phyloP scores from a whole-genome alignment of 805 yeast genomes.

The Candida suzukii region DNA sequence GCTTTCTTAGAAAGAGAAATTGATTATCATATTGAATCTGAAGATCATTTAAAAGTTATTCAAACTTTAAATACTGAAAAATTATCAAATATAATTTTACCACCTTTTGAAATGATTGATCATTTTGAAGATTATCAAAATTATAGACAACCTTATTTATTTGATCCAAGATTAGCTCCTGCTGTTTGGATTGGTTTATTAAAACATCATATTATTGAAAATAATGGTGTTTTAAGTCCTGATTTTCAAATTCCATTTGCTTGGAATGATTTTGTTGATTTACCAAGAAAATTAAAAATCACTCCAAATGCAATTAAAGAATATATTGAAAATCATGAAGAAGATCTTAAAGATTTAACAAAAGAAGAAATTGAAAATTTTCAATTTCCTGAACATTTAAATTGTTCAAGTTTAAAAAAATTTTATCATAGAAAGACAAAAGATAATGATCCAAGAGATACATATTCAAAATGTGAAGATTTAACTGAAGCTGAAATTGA shows the following conservation, averaged over 20 bases:
- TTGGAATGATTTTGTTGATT: constrained; percentile 27
- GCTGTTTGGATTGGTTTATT: constrained; percentile 20
- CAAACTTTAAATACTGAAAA: constrained; percentile 8
- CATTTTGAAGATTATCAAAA: too few species aligned
- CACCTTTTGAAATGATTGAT: constrained; percentile 39
- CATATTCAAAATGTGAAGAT: constrained; percentile 7
- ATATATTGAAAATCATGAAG: constrained; percentile 1
- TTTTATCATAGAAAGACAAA: constrained; percentile 5
- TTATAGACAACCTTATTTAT: constrained; percentile 1
- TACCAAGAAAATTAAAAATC: constrained; percentile 12
- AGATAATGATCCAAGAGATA: not conserved
- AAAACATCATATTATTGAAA: constrained; percentile 9
- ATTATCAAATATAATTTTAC: constrained; percentile 45
- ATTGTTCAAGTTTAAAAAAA: constrained; percentile 12
- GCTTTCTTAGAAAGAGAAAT: not conserved
- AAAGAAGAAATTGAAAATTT: constrained; percentile 1
- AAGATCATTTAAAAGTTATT: not conserved
- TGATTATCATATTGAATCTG: not conserved
- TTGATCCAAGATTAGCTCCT: constrained; percentile 27
- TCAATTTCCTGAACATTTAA: constrained; percentile 6
- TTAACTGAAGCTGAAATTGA: constrained; percentile 5
- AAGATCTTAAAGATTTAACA: constrained; percentile 2
- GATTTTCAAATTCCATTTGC: constrained; percentile 22
- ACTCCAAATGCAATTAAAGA: constrained; percentile 1
- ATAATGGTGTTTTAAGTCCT: constrained; percentile 15